Conservation (phyloP, 306 rosid genomes). For the Albizia julibrissin region DNA sequence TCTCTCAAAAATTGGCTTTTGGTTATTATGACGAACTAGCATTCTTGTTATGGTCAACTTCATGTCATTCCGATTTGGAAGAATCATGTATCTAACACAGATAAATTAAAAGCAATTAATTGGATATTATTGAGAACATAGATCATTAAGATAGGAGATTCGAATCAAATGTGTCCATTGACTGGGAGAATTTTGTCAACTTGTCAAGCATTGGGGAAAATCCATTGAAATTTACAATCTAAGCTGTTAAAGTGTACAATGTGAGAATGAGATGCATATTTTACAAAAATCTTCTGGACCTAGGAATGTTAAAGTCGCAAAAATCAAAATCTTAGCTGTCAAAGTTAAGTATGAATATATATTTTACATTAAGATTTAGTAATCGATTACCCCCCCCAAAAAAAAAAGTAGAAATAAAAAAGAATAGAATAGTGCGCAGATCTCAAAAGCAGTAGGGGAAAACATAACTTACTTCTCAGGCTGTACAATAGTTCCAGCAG, state of each 20-base stretch:
- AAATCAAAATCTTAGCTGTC: conserved; percentile 19
- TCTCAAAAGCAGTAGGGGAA: conserved; percentile 14
- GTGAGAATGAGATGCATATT: not conserved
- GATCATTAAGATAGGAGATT: conserved; percentile 21
- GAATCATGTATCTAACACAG: conserved; percentile 64
- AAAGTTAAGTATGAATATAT: not conserved
- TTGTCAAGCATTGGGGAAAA: not conserved
- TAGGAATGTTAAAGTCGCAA: conserved; percentile 10
- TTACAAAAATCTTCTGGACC: not conserved
- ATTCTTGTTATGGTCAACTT: conserved; percentile 41
- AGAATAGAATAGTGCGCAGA: conserved; percentile 9
- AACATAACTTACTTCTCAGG: conserved; percentile 74
- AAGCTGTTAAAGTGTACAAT: not conserved
- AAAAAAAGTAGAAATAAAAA: not conserved
- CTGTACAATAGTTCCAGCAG: conserved; percentile 57
- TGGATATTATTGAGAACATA: conserved; percentile 6
- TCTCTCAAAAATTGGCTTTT: conserved; percentile 54
- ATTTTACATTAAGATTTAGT: conserved; percentile 5
- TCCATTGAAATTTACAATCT: not conserved
- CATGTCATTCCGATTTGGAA: conserved; percentile 52
- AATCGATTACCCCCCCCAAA: not conserved
- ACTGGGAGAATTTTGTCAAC: not conserved
- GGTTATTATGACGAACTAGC: conserved; percentile 32
- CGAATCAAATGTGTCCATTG: conserved; percentile 8
- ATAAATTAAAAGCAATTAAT: conserved; percentile 25